Evolutionary conservation across 768 basidiomycete species (phyloP).

Genomic region (Dioszegia crocea): DNA sequence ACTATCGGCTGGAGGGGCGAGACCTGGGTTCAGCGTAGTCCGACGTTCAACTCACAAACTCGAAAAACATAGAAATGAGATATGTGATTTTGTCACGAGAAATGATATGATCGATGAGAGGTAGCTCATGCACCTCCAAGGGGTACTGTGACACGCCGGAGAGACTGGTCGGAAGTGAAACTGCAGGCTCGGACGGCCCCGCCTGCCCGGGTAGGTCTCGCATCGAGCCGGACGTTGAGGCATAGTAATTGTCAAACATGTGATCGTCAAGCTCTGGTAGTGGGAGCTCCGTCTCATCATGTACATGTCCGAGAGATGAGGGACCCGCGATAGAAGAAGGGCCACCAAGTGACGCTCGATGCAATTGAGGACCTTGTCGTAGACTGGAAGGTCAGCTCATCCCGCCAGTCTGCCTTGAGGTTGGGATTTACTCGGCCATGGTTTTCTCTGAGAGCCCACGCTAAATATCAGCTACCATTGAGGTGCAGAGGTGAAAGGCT

Average conservation of each 20-base stretch:
- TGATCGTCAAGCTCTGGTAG: too few relatives aligned
- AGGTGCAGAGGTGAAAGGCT: background rate
- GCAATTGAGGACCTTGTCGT: background rate
- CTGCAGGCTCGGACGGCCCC: background rate
- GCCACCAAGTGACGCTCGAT: too few relatives aligned
- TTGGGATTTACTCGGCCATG: background rate
- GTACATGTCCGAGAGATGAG: too few relatives aligned
- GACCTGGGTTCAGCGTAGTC: background rate
- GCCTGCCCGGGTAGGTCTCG: too few relatives aligned
- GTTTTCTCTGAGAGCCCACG: background rate
- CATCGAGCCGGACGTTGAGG: too few relatives aligned
- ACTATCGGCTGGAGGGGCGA: background rate
- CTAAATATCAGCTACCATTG: background rate
- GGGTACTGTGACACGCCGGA: background rate
- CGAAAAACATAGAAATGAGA: conserved; percentile 1
- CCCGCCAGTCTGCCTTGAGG: background rate
- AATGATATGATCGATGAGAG: background rate
- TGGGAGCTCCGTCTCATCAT: too few relatives aligned
- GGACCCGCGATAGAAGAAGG: too few relatives aligned
- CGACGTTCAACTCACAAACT: background rate
- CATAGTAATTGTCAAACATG: too few relatives aligned
- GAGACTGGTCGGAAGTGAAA: background rate
- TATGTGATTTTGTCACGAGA: background rate
- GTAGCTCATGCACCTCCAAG: background rate
- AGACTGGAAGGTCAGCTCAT: background rate